A percentile compares a stretch with the other conserved stretches of the same genome.
Evolutionary conservation across 768 basidiomycete genomes (phyloP).

Genomic region (Agrocybe praecox): DNA sequence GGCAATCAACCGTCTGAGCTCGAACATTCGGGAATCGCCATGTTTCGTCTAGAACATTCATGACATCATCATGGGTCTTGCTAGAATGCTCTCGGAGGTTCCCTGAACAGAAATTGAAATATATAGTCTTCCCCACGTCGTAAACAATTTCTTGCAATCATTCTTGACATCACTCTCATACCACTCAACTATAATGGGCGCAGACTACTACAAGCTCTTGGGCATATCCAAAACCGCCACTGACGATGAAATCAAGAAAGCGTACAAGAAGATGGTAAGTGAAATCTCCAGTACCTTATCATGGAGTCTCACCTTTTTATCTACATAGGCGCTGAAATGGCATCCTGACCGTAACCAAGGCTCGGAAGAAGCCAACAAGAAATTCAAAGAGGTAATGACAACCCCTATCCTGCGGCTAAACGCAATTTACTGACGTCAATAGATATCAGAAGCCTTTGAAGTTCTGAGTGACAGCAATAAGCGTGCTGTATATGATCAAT

Average conservation of each 20-base stretch:
- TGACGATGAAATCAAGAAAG: slow-evolving; percentile 91
- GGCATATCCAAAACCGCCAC: slow-evolving; percentile 72
- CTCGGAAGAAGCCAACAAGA: slow-evolving; percentile 82
- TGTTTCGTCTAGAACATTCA: slow-evolving; percentile 14
- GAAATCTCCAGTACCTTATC: not conserved
- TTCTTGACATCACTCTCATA: slow-evolving; percentile 6
- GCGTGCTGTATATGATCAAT: slow-evolving; percentile 86
- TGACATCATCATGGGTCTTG: slow-evolving; percentile 33
- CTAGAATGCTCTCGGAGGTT: slow-evolving; percentile 28
- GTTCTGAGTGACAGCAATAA: slow-evolving; percentile 89
- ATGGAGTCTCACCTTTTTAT: not conserved
- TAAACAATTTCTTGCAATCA: slow-evolving; percentile 9
- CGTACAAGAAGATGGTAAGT: slow-evolving; percentile 90
- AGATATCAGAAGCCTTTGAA: slow-evolving; percentile 96
- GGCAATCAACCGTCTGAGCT: no score
- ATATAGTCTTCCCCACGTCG: not conserved
- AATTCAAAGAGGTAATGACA: slow-evolving; percentile 84
- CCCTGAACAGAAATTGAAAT: not conserved
- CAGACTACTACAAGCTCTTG: slow-evolving; percentile 88
- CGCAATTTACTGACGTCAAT: slow-evolving; percentile 8
- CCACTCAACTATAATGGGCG: slow-evolving; percentile 55
- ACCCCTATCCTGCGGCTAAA: not conserved
- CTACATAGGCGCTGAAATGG: slow-evolving; percentile 82
- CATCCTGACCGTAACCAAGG: slow-evolving; percentile 92
- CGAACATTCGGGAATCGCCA: not conserved